A percentile compares a stretch with the other conserved stretches of the same genome.
These are phyloP conservation scores for Chamaenerion angustifolium DNA, from an alignment of 345 rosid species.

Conservation along the genomic window DNA sequence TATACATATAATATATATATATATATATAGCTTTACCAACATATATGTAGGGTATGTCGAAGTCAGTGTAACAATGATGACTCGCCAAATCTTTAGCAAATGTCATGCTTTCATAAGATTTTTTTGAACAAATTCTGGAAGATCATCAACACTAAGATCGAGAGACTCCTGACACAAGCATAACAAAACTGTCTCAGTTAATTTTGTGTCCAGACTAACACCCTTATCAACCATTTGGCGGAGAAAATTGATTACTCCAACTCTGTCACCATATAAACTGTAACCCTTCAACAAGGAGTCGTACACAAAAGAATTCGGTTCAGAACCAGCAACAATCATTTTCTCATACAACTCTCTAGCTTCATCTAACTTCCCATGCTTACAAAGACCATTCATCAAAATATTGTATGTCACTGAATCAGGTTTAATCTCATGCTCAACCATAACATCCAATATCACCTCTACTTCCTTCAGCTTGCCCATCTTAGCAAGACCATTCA, in stretches of 20 bases:
- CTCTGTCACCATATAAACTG: constrained; percentile 27
- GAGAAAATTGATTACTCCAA: constrained; percentile 32
- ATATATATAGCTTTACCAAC: too few species aligned
- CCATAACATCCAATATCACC: too few species aligned
- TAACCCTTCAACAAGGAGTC: constrained; percentile 51
- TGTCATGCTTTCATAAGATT: not conserved
- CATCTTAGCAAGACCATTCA: too few species aligned
- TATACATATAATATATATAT: too few species aligned
- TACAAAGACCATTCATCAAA: constrained; percentile 43
- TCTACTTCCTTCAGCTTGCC: too few species aligned
- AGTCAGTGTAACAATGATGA: too few species aligned
- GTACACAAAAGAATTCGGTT: constrained; percentile 26
- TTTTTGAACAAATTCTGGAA: constrained; percentile 30
- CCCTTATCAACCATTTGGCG: constrained; percentile 35
- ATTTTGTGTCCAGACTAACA: constrained; percentile 29
- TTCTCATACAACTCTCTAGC: constrained; percentile 34
- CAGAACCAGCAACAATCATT: constrained; percentile 43
- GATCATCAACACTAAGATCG: constrained; percentile 19
- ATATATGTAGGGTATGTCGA: too few species aligned
- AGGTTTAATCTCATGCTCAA: too few species aligned
- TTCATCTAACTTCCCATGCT: constrained; percentile 37
- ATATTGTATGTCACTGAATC: constrained; percentile 37
- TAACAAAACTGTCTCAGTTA: constrained; percentile 32
- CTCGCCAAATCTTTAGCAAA: too few species aligned
- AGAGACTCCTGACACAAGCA: constrained; percentile 32